These are phyloP conservation scores for Heliocybe sulcata DNA, from an alignment of 1,284 basidiomycete genomes.

Conservation along the genomic window DNA sequence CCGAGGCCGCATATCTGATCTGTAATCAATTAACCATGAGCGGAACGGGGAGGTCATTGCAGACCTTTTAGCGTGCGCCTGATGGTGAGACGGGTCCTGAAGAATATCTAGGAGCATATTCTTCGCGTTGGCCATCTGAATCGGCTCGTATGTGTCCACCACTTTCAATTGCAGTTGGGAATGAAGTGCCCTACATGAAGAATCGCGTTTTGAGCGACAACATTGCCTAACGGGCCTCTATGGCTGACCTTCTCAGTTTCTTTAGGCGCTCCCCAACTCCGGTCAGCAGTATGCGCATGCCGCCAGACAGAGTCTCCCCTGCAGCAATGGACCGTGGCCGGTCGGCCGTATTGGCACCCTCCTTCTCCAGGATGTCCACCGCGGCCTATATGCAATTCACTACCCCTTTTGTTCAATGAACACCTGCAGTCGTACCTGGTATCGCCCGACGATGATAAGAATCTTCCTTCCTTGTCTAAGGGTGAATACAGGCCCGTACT, in stretches of 20 bases:
- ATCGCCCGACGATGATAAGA: slow-evolving; percentile 26
- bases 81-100: slow-evolving; percentile 36
- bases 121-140: slow-evolving; percentile 38
- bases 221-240: no score
- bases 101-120: slow-evolving; percentile 47
- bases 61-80: slow-evolving; percentile 44
- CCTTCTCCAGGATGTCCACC: slow-evolving; percentile 24
- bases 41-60: slow-evolving; percentile 7
- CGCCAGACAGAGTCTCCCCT: slow-evolving; percentile 11
- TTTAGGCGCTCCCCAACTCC: slow-evolving; percentile 12
- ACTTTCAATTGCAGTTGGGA: slow-evolving; percentile 41
- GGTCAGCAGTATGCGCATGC: slow-evolving; percentile 7
- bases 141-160: slow-evolving; percentile 36
- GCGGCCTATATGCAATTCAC: slow-evolving; percentile 12
- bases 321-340: slow-evolving; percentile 16
- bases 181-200: slow-evolving; percentile 35
- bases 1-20: slow-evolving; percentile 51
- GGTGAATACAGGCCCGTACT: slow-evolving; percentile 30
- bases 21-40: neutral
- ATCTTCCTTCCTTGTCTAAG: slow-evolving; percentile 21
- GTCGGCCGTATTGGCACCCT: slow-evolving; percentile 18
- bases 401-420: neutral
- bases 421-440: slow-evolving; percentile 17
- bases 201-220: no score
- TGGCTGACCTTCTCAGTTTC: slow-evolving; percentile 15